phyloP scores from a whole-genome alignment of 306 rosid species.

The Prinsepia uniflora region DNA sequence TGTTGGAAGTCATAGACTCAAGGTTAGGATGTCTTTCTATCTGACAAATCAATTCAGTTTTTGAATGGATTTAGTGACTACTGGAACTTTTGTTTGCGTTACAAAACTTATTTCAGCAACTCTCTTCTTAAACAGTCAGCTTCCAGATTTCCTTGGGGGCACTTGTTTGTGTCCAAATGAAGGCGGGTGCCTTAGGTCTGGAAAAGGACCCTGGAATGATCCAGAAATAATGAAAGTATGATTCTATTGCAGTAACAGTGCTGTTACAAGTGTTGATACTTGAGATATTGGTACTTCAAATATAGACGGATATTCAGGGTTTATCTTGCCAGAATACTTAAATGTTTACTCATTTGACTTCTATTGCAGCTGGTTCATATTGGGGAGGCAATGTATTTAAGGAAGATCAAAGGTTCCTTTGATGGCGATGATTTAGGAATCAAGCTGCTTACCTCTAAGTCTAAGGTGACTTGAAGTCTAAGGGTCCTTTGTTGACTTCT shows the following conservation, averaged over 20 bases:
- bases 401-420: constrained; percentile 38
- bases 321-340: constrained; percentile 18
- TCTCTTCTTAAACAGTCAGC: constrained; percentile 59
- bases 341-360: constrained; percentile 22
- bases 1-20: constrained; percentile 76
- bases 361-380: constrained; percentile 57
- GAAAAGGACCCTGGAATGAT: constrained; percentile 96
- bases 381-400: constrained; percentile 50
- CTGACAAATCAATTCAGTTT: neutral
- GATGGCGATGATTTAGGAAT: constrained; percentile 36
- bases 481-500: constrained; percentile 17
- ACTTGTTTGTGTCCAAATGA: constrained; percentile 75
- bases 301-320: constrained; percentile 19
- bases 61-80: neutral
- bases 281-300: constrained; percentile 15
- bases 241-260: constrained; percentile 24
- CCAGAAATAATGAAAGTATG: constrained; percentile 78
- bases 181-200: constrained; percentile 87
- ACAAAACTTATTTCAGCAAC: constrained; percentile 16
- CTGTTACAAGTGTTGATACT: constrained; percentile 3
- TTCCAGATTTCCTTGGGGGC: constrained; percentile 94
- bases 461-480: constrained; percentile 46
- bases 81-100: neutral
- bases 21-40: constrained; percentile 48
- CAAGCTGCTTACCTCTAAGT: constrained; percentile 45